phyloP scores from a whole-genome alignment of 805 yeast species.

The Wickerhamiella brachini region DNA sequence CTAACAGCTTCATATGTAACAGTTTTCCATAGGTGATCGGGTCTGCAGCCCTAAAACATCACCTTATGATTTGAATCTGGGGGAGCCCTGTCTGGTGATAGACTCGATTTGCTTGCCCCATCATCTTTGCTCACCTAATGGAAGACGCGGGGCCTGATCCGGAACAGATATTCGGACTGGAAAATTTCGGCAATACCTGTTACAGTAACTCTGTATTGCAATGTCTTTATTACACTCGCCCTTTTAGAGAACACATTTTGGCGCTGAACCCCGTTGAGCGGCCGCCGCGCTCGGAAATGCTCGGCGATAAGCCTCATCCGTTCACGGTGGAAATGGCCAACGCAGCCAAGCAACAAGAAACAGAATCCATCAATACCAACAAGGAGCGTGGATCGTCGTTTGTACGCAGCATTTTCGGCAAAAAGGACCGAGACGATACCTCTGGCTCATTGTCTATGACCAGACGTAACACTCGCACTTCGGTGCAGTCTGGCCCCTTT shows the following conservation, averaged over 20 bases:
- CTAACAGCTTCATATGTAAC: no score
- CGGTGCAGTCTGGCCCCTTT: neutral
- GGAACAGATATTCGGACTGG: constrained; percentile 30
- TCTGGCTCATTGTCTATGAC: constrained; percentile 1
- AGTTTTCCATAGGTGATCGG: no score
- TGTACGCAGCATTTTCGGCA: constrained; percentile 1
- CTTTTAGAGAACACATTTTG: constrained; percentile 47
- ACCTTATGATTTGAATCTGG: neutral
- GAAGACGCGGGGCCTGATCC: constrained; percentile 15
- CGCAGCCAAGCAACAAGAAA: constrained; percentile 2
- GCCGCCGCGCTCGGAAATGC: constrained; percentile 26
- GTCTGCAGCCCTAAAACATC: neutral
- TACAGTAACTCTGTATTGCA: constrained; percentile 89
- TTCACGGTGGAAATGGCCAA: constrained; percentile 19
- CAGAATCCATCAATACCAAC: neutral
- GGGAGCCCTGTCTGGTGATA: neutral
- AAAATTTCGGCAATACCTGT: constrained; percentile 54
- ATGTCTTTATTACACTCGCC: constrained; percentile 61
- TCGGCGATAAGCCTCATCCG: constrained; percentile 25
- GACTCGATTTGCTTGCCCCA: neutral
- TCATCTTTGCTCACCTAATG: neutral
- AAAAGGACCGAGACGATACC: constrained; percentile 3
- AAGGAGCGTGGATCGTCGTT: constrained; percentile 1
- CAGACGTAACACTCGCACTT: neutral
- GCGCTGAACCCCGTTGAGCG: constrained; percentile 18